Conservation (phyloP, 2,329 filamentous ascomycete species). For the Teratosphaeria zuluensis region DNA sequence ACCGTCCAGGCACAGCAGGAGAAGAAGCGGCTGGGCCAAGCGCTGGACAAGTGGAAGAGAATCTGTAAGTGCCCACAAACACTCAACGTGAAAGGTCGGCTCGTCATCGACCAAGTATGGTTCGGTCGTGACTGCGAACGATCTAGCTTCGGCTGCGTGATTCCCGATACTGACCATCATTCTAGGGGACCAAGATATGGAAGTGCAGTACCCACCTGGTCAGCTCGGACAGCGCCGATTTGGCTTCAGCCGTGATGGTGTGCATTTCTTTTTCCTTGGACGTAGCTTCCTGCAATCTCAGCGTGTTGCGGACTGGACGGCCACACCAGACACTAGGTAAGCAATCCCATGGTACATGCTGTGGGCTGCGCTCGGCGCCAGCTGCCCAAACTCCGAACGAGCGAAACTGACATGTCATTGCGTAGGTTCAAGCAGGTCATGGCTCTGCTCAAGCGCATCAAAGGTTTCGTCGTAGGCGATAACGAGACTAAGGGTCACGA, state of each 20-base stretch:
- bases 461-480: conserved; percentile 52
- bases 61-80: conserved; percentile 41
- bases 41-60: conserved; percentile 62
- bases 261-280: conserved; percentile 65
- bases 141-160: background rate
- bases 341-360: background rate
- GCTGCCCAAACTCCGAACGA: background rate
- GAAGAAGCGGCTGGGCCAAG: conserved; percentile 38
- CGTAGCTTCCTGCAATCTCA: conserved; percentile 53
- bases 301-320: conserved; percentile 38
- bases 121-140: background rate
- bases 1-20: conserved; percentile 41
- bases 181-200: conserved; percentile 60
- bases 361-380: background rate
- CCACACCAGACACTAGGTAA: conserved; percentile 45
- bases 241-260: conserved; percentile 60
- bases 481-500: conserved; percentile 57
- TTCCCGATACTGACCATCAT: background rate
- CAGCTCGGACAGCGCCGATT: conserved; percentile 48
- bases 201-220: conserved; percentile 52
- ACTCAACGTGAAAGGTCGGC: conserved; percentile 33
- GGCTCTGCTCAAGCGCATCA: conserved; percentile 50
- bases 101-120: background rate
- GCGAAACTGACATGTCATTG: background rate
- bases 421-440: conserved; percentile 49